Percentiles rank a stretch among this genome's conserved stretches.
Conservation (phyloP, 2,329 filamentous ascomycete genomes). For the Nothophaeocryptopus gaeumannii region DNA sequence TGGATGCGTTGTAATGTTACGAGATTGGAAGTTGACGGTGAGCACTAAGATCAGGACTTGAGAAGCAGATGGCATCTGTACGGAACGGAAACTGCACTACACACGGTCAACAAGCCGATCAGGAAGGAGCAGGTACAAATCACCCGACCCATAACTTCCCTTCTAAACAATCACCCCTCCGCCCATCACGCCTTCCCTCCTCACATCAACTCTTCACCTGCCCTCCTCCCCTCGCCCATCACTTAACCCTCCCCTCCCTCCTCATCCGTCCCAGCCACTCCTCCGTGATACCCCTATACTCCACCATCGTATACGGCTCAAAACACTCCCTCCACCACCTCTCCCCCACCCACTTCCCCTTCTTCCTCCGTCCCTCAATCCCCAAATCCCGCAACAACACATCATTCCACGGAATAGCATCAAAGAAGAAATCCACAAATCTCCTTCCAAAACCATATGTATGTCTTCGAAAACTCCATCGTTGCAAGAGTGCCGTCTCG, state of each 20-base stretch:
- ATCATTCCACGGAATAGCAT: constrained; percentile 15
- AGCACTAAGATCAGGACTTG: too few relatives aligned
- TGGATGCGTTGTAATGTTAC: too few relatives aligned
- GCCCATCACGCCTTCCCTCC: too few relatives aligned
- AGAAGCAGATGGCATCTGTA: too few relatives aligned
- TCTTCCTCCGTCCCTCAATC: constrained; percentile 10
- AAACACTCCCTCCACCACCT: constrained; percentile 13
- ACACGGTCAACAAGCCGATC: too few relatives aligned
- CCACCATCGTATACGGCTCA: constrained; percentile 12
- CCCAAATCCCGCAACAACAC: constrained; percentile 16
- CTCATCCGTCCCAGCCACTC: constrained; percentile 12
- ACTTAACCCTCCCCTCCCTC: constrained; percentile 5
- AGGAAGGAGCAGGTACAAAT: too few relatives aligned
- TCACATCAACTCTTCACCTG: too few relatives aligned
- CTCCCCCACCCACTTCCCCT: background rate
- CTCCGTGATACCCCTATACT: constrained; percentile 14
- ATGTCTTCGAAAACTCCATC: constrained; percentile 14
- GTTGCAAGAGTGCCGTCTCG: constrained; percentile 5
- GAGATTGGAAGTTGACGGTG: too few relatives aligned
- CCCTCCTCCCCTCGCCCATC: background rate
- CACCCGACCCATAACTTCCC: too few relatives aligned
- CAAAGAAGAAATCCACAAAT: constrained; percentile 14
- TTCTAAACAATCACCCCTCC: too few relatives aligned
- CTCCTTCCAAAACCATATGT: constrained; percentile 13
- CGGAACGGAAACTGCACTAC: too few relatives aligned